Conservation (phyloP, 1,284 basidiomycete genomes). For the Quambalaria eucalypti region DNA sequence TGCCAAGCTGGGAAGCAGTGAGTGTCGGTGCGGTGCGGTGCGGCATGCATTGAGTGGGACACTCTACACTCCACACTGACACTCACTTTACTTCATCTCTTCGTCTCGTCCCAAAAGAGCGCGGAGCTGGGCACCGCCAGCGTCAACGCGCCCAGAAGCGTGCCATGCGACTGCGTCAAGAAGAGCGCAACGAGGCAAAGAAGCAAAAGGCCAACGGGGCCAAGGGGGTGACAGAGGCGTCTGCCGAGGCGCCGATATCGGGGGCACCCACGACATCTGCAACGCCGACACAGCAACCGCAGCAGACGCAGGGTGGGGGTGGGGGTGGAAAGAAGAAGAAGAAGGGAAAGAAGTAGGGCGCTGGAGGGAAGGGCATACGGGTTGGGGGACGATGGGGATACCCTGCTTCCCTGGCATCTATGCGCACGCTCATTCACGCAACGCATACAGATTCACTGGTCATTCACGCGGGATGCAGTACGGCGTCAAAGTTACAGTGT, state of each 20-base stretch:
- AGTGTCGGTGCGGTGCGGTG: neutral
- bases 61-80: neutral
- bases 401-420: no score
- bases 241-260: neutral
- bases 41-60: neutral
- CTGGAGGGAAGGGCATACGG: no score
- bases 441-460: no score
- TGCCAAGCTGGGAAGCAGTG: constrained; percentile 23
- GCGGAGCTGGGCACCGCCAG: constrained; percentile 31
- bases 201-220: constrained; percentile 6
- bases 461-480: no score
- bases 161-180: constrained; percentile 19
- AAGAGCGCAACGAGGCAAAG: constrained; percentile 23
- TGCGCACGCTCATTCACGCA: no score
- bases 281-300: neutral
- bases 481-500: no score
- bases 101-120: constrained; percentile 4
- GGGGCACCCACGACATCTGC: neutral
- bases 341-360: neutral
- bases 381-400: no score
- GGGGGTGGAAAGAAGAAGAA: neutral
- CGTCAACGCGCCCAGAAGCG: constrained; percentile 26
- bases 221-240: neutral
- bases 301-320: neutral
- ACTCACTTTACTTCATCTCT: neutral